A percentile compares a stretch with the other conserved stretches of the same genome.
phyloP scores from a whole-genome alignment of 2,329 filamentous ascomycete species.

The Microdochium paspali region DNA sequence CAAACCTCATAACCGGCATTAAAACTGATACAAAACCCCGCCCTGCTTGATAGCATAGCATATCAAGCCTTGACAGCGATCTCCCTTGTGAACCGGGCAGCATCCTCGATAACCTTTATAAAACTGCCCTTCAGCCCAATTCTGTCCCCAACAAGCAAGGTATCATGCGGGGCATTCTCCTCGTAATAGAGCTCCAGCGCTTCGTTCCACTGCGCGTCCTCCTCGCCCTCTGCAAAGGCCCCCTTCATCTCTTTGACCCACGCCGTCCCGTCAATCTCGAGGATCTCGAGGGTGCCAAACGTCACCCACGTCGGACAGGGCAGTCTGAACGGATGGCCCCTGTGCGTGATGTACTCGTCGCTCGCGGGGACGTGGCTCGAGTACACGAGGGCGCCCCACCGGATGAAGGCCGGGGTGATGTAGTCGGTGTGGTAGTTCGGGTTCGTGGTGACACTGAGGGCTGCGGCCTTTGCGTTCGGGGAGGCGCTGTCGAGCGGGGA shows the following conservation, averaged over 20 bases:
- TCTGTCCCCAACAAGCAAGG: slow-evolving; percentile 25
- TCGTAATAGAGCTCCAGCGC: slow-evolving; percentile 24
- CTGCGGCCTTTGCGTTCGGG: slow-evolving; percentile 11
- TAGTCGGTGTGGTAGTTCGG: slow-evolving; percentile 25
- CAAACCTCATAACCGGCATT: no score
- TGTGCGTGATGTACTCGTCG: slow-evolving; percentile 27
- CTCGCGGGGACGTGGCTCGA: slow-evolving; percentile 10
- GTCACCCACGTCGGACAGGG: slow-evolving; percentile 29
- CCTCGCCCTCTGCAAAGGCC: not conserved
- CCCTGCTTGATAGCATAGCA: no score
- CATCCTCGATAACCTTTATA: not conserved
- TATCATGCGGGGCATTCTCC: slow-evolving; percentile 31
- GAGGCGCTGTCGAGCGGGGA: slow-evolving; percentile 6
- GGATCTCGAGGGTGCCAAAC: slow-evolving; percentile 27
- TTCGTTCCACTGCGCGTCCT: slow-evolving; percentile 22
- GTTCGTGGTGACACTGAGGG: slow-evolving; percentile 5
- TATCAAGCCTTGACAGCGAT: not conserved
- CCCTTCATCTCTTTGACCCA: slow-evolving; percentile 25
- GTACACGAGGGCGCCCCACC: slow-evolving; percentile 31
- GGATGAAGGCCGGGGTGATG: slow-evolving; percentile 22
- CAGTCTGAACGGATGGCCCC: slow-evolving; percentile 25
- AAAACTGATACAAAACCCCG: no score
- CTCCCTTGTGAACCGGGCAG: not conserved
- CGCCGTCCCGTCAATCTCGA: slow-evolving; percentile 26
- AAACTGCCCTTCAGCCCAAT: slow-evolving; percentile 25